Conservation (phyloP, 2,329 filamentous ascomycete species). For the Gyromitra esculenta region DNA sequence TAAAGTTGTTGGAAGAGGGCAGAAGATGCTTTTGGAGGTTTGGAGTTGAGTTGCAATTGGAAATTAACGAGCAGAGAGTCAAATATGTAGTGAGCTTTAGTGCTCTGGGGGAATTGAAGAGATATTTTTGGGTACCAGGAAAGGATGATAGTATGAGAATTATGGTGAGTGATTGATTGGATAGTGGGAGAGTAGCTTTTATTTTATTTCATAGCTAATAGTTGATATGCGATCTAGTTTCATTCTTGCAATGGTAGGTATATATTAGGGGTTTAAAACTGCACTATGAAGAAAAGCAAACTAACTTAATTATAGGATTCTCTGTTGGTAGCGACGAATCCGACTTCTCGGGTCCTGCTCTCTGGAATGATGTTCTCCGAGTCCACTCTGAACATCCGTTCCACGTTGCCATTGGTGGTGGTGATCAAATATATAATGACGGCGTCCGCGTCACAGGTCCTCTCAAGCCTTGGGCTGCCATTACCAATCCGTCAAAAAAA, state of each 20-base stretch:
- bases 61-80: conserved; percentile 62
- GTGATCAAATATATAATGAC: conserved; percentile 95
- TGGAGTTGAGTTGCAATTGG: conserved; percentile 91
- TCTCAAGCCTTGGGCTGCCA: conserved; percentile 42
- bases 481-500: conserved; percentile 32
- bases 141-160: conserved; percentile 47
- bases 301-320: conserved; percentile 68
- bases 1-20: conserved; percentile 82
- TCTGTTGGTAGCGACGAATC: conserved; percentile 79
- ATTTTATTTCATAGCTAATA: conserved; percentile 58
- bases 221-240: conserved; percentile 82
- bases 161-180: conserved; percentile 36
- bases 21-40: conserved; percentile 97
- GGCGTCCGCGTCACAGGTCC: conserved; percentile 63
- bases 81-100: conserved; percentile 39
- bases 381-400: conserved; percentile 87
- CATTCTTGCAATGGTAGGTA: conserved; percentile 81
- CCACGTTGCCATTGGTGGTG: conserved; percentile 96
- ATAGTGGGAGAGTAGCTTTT: not conserved
- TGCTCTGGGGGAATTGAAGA: conserved; percentile 16
- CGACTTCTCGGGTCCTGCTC: conserved; percentile 84
- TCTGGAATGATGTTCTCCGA: conserved; percentile 96
- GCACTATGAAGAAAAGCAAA: not conserved
- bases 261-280: no score
- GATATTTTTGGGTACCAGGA: conserved; percentile 41